These are phyloP conservation scores for Lantana camara DNA, from an alignment of 257 asterid genomes.

Conservation along the genomic window DNA sequence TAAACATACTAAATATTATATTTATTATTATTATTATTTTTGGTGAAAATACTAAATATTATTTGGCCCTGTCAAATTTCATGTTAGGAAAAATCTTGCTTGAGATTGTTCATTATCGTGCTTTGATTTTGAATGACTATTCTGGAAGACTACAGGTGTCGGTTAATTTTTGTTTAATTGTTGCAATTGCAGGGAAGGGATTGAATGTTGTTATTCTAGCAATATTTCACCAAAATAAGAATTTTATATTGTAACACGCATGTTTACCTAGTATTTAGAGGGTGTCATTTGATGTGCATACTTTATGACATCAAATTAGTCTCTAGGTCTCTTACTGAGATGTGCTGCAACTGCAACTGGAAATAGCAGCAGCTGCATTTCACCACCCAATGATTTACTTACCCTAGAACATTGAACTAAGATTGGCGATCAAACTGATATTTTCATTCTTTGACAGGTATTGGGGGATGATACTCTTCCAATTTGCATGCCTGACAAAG, in stretches of 20 bases:
- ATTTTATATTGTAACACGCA: too few species aligned
- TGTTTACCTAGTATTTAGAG: not conserved
- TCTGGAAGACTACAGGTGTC: too few species aligned
- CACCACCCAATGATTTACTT: not conserved
- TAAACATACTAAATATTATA: constrained; percentile 11
- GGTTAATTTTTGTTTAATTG: not conserved
- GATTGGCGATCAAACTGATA: not conserved
- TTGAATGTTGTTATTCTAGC: not conserved
- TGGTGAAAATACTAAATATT: too few species aligned
- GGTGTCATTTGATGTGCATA: not conserved
- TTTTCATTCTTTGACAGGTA: constrained; percentile 52
- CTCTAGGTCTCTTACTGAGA: constrained; percentile 3
- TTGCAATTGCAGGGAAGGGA: not conserved
- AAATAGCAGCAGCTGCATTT: not conserved
- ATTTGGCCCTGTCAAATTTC: too few species aligned
- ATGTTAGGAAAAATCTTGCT: not conserved
- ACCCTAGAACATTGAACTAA: not conserved
- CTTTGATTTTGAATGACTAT: too few species aligned
- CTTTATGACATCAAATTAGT: constrained; percentile 12
- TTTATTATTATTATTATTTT: too few species aligned
- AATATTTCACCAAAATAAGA: not conserved
- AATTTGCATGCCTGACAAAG: constrained; percentile 75
- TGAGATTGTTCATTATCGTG: too few species aligned
- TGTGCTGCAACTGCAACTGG: not conserved
- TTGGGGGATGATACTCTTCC: constrained; percentile 75